Conservation (phyloP, 345 rosid genomes). For the Ceriops zippeliana region DNA sequence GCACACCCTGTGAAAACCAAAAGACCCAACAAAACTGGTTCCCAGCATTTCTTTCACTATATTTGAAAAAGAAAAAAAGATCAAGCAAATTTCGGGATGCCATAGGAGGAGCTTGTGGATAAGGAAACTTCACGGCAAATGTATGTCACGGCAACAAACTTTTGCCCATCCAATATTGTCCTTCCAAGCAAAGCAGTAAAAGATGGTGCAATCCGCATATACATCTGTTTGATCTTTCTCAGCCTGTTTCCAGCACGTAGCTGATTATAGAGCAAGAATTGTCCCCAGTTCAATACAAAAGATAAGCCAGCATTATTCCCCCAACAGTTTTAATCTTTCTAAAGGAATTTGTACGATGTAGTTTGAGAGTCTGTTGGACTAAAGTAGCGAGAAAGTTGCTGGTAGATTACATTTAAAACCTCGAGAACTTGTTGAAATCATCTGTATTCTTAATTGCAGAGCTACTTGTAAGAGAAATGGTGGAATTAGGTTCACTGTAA, state of each 20-base stretch:
- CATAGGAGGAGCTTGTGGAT: conserved; percentile 26
- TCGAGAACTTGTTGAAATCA: neutral
- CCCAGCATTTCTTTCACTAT: neutral
- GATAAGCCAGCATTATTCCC: neutral
- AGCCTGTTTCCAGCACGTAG: conserved; percentile 24
- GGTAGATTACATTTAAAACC: too few species aligned
- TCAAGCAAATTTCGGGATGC: neutral
- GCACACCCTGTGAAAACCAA: conserved; percentile 38
- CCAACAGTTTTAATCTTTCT: too few species aligned
- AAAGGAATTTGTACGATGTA: too few species aligned
- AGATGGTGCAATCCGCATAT: conserved; percentile 29
- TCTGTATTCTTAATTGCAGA: neutral
- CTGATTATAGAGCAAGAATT: conserved; percentile 22
- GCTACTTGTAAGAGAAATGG: conserved; percentile 20
- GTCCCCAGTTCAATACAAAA: conserved; percentile 24
- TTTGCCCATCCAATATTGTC: conserved; percentile 29
- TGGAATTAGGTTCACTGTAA: conserved; percentile 25
- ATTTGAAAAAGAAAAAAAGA: too few species aligned
- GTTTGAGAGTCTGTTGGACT: too few species aligned
- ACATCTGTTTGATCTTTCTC: conserved; percentile 27
- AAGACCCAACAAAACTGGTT: neutral
- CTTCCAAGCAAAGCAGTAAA: conserved; percentile 20
- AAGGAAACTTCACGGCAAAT: conserved; percentile 23
- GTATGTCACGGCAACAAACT: conserved; percentile 25
- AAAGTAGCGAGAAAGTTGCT: too few species aligned